Conservation (phyloP, 73 alveolate genomes). For the Uronychia setigera region DNA sequence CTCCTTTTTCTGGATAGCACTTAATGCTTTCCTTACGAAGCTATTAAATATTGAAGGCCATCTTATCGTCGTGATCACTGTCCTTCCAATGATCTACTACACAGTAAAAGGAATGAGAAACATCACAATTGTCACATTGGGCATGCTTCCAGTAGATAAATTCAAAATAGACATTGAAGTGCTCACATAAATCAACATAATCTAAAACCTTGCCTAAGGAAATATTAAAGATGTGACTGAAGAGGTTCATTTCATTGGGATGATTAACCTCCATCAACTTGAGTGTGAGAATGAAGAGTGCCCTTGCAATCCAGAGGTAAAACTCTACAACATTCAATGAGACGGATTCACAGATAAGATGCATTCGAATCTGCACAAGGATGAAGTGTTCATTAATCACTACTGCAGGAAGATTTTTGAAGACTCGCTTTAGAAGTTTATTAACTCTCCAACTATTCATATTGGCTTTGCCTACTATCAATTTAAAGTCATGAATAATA, state of each 20-base stretch:
- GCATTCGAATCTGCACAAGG: slow-evolving; percentile 20
- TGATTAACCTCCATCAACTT: slow-evolving; percentile 31
- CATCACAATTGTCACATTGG: slow-evolving; percentile 1
- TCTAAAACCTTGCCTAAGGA: slow-evolving; percentile 16
- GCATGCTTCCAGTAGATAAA: slow-evolving; percentile 6
- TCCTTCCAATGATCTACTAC: slow-evolving; percentile 20
- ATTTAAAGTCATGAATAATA: slow-evolving; percentile 38
- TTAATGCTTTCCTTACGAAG: slow-evolving; percentile 20
- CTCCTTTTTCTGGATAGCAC: slow-evolving; percentile 26
- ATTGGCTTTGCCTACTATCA: slow-evolving; percentile 29
- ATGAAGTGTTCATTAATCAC: slow-evolving; percentile 18
- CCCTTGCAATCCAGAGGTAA: slow-evolving; percentile 16
- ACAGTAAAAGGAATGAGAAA: slow-evolving; percentile 25
- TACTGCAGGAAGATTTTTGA: slow-evolving; percentile 39
- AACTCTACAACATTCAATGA: slow-evolving; percentile 13
- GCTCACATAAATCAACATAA: slow-evolving; percentile 12
- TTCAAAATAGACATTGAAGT: slow-evolving; percentile 33
- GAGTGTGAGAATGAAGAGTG: slow-evolving; percentile 51
- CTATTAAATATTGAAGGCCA: slow-evolving; percentile 23
- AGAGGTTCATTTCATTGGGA: slow-evolving; percentile 27
- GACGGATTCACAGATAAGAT: slow-evolving; percentile 7
- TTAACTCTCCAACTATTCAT: slow-evolving; percentile 25
- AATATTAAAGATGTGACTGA: slow-evolving; percentile 12
- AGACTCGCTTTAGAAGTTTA: slow-evolving; percentile 34
- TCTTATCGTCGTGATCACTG: slow-evolving; percentile 16